Evolutionary conservation across 495 filamentous ascomycete species (phyloP).

Genomic region (Aspergillus campestris): DNA sequence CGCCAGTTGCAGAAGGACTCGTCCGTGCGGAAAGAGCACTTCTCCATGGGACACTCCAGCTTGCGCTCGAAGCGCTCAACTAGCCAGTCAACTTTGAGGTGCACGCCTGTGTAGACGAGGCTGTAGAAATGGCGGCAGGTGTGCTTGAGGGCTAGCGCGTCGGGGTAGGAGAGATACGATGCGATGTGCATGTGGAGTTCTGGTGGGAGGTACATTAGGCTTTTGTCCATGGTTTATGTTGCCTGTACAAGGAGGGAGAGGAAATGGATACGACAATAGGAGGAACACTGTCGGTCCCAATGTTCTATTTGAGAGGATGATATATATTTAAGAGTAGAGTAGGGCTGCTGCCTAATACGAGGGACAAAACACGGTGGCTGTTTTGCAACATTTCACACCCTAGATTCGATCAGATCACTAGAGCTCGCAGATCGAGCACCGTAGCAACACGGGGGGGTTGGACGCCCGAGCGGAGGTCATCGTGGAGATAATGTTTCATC

Average conservation of each 20-base stretch:
- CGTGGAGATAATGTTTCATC: too few species aligned
- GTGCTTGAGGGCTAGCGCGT: constrained; percentile 66
- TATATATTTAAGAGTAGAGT: constrained; percentile 1
- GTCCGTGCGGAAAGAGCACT: constrained; percentile 39
- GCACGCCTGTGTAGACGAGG: constrained; percentile 57
- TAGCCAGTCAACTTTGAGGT: constrained; percentile 60
- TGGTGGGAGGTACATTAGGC: constrained; percentile 43
- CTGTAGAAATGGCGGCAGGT: constrained; percentile 52
- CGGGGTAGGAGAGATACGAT: constrained; percentile 63
- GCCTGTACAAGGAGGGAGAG: too few species aligned
- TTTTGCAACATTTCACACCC: not conserved
- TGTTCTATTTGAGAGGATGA: not conserved
- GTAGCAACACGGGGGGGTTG: too few species aligned
- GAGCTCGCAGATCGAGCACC: too few species aligned
- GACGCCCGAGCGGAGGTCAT: too few species aligned
- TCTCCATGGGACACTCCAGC: constrained; percentile 40
- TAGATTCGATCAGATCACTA: not conserved
- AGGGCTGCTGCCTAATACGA: constrained; percentile 8
- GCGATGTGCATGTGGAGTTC: constrained; percentile 70
- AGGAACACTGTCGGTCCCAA: not conserved
- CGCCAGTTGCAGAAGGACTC: constrained; percentile 35
- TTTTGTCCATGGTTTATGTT: not conserved
- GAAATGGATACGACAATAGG: too few species aligned
- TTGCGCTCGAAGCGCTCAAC: constrained; percentile 46
- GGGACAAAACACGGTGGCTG: not conserved